Evolutionary conservation across 805 yeast genomes (phyloP).

Genomic region (Ogataea ramenticola): DNA sequence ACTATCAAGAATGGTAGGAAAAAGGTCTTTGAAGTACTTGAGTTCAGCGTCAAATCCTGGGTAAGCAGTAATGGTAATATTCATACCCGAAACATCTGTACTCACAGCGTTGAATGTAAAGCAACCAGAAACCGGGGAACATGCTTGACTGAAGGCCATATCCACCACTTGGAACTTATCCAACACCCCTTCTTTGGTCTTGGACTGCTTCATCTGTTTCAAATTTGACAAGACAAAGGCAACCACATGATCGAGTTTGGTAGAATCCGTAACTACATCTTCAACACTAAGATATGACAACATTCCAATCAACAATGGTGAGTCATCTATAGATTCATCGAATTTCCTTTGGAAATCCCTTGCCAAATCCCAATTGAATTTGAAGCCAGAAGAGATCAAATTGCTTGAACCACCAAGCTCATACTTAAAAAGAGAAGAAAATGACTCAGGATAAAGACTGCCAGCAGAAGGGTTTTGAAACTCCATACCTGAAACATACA

Average conservation of each 20-base stretch:
- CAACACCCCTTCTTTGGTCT: neutral
- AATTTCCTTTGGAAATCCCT: slow-evolving; percentile 7
- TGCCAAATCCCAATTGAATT: slow-evolving; percentile 10
- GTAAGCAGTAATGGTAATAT: slow-evolving; percentile 5
- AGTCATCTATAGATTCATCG: neutral
- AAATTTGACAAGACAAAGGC: slow-evolving; percentile 16
- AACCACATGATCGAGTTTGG: slow-evolving; percentile 1
- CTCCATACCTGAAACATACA: neutral
- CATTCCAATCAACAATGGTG: slow-evolving; percentile 5
- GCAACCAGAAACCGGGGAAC: slow-evolving; percentile 5
- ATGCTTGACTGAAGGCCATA: slow-evolving; percentile 13
- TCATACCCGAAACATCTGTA: slow-evolving; percentile 10
- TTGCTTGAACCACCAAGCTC: too few relatives aligned
- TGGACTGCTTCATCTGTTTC: slow-evolving; percentile 3
- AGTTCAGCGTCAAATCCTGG: slow-evolving; percentile 4
- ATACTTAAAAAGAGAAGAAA: neutral
- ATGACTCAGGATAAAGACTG: neutral
- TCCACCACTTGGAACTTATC: slow-evolving; percentile 6
- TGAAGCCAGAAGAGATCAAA: neutral
- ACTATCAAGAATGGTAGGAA: neutral
- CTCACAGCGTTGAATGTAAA: slow-evolving; percentile 12
- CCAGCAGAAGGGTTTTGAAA: neutral
- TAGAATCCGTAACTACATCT: neutral
- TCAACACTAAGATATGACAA: slow-evolving; percentile 4
- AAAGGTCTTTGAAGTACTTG: neutral